Conservation (phyloP, 1,139 yeast species). For the Saccharomycopsis hybrid region DNA sequence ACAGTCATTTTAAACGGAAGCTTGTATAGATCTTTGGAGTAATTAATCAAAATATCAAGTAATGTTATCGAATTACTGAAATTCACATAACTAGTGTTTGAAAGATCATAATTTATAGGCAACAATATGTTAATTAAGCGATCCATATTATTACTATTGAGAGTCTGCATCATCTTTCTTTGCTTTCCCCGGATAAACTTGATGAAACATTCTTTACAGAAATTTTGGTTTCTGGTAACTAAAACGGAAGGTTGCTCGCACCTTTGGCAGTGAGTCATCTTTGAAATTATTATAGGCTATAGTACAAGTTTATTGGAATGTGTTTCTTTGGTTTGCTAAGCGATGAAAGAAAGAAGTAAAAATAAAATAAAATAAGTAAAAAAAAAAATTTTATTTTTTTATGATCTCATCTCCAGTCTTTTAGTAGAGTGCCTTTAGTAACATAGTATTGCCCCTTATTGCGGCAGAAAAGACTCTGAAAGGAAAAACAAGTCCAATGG, state of each 20-base stretch:
- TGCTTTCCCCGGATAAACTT: slow-evolving; percentile 73
- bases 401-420: too few relatives aligned
- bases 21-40: slow-evolving; percentile 19
- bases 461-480: too few relatives aligned
- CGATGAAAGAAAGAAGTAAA: too few relatives aligned
- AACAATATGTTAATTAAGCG: slow-evolving; percentile 14
- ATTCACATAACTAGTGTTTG: slow-evolving; percentile 9
- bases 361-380: too few relatives aligned
- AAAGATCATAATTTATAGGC: slow-evolving; percentile 18
- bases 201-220: slow-evolving; percentile 65
- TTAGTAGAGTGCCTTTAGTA: too few relatives aligned
- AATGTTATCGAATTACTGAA: slow-evolving; percentile 26
- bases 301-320: too few relatives aligned
- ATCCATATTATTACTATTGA: slow-evolving; percentile 55
- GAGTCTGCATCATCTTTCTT: slow-evolving; percentile 68
- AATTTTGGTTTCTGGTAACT: slow-evolving; percentile 60
- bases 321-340: too few relatives aligned
- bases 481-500: too few relatives aligned
- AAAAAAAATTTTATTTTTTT: too few relatives aligned
- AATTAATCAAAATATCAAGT: slow-evolving; percentile 41
- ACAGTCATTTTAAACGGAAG: slow-evolving; percentile 29
- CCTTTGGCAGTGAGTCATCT: slow-evolving; percentile 34
- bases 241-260: slow-evolving; percentile 49
- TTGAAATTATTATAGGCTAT: too few relatives aligned
- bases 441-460: too few relatives aligned